Conservation (phyloP, 495 filamentous ascomycete species). For the Amphirosellinia nigrospora region DNA sequence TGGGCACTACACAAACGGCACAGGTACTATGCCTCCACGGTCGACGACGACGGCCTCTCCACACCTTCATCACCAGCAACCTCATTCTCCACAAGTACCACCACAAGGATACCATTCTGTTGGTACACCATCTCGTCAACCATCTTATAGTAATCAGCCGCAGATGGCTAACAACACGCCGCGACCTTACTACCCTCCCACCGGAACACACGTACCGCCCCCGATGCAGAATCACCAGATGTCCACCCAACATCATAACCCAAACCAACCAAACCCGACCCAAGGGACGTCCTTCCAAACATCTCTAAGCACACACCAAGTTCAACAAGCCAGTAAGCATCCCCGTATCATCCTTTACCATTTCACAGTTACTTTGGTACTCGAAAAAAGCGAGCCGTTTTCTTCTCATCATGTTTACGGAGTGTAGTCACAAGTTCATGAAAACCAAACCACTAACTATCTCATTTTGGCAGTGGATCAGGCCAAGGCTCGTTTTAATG, state of each 20-base stretch:
- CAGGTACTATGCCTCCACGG: constrained; percentile 30
- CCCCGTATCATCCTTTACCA: constrained; percentile 18
- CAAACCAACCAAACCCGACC: constrained; percentile 36
- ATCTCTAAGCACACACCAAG: constrained; percentile 36
- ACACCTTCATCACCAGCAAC: constrained; percentile 40
- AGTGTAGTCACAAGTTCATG: not conserved
- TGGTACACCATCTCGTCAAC: constrained; percentile 38
- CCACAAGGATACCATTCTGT: constrained; percentile 36
- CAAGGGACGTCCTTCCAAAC: constrained; percentile 36
- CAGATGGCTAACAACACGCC: constrained; percentile 33
- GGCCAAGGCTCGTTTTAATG: constrained; percentile 51
- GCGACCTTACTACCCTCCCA: constrained; percentile 34
- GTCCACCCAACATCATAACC: constrained; percentile 32
- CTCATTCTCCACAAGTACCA: constrained; percentile 32
- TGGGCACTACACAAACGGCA: constrained; percentile 36
- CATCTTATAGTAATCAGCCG: constrained; percentile 44
- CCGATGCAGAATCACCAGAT: constrained; percentile 35
- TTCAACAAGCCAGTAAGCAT: constrained; percentile 35
- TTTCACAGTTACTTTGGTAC: not conserved
- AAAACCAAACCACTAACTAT: constrained; percentile 35
- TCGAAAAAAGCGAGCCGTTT: not conserved
- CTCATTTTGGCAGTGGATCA: constrained; percentile 48
- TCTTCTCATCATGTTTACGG: not conserved
- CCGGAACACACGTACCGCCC: constrained; percentile 30
- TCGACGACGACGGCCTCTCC: constrained; percentile 39